phyloP scores from a whole-genome alignment of 805 yeast species.

The Candida insectalens region DNA sequence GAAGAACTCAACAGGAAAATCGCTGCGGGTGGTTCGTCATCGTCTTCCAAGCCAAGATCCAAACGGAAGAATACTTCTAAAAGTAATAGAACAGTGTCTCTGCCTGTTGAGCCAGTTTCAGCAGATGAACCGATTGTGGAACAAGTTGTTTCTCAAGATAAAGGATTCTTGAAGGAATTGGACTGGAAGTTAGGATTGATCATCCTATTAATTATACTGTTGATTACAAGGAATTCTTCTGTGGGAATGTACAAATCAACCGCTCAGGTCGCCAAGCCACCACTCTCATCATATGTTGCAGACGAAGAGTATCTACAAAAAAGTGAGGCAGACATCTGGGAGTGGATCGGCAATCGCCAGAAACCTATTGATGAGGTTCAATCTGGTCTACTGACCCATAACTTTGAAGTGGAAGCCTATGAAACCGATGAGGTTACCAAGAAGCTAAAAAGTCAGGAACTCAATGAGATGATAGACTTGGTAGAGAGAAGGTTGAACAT shows the following conservation, averaged over 20 bases:
- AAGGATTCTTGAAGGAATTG: no score
- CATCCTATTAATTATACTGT: no score
- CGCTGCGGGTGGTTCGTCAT: conserved; percentile 7
- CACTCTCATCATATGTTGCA: no score
- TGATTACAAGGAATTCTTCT: no score
- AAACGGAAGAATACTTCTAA: conserved; percentile 12
- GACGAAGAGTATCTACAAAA: no score
- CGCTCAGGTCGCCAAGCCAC: no score
- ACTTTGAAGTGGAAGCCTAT: background rate
- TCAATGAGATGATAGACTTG: conserved; percentile 35
- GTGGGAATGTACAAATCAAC: no score
- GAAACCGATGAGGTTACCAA: background rate
- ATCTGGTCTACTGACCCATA: background rate
- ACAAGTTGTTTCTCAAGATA: no score
- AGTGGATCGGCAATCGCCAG: conserved; percentile 47
- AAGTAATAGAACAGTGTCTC: no score
- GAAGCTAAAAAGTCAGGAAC: conserved; percentile 29
- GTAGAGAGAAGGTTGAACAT: conserved; percentile 33
- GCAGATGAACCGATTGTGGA: conserved; percentile 11
- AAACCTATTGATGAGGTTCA: conserved; percentile 5
- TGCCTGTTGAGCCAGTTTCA: conserved; percentile 22
- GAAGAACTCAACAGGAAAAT: conserved; percentile 35
- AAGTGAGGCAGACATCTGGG: conserved; percentile 60
- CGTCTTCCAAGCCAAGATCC: no score
- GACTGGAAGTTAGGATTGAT: conserved; percentile 8